Evolutionary conservation across 805 yeast species (phyloP), one percentile per base, ranked within the genome.

Genomic region (Sugiyamaella boreocaroliniensis): DNA sequence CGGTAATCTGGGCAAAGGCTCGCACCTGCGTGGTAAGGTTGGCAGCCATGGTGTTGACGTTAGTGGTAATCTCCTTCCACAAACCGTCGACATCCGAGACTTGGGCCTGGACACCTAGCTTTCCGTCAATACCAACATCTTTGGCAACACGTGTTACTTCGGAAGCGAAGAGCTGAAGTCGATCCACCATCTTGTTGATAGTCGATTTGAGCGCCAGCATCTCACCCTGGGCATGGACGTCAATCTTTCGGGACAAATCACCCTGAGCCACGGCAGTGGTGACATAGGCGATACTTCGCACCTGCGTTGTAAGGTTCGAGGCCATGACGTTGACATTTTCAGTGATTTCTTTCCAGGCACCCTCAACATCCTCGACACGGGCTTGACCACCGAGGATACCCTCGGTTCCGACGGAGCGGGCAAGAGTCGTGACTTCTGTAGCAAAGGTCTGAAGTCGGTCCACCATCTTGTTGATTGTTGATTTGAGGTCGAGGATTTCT

Each of bases 11-110:
- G 40, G 95, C 95, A 72, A 88, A 88, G 0, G 95, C 96, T 69
- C 96, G 79, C 64, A 88, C 96, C 71, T 88, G 96, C 1, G 95
- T 84, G 0, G 96, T 88, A 66, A 88, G 78, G 67, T 88, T 88
- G n/a, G 92, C 82, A 49, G 96, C 96, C 96, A 88, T 88, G 20
- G 92, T 87, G 65, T 88, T 88, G 58, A 88, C 96, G 69, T 88
- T 88, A 16, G 93, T 86, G 26, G 95, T 88, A 63, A 88, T 88
- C 62, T 86, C 95, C 64, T 85, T 87, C 96, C 96, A 88, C 55
- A 87, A 71, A 1, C 96, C 96, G 68, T 87, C 95, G 19, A 88
- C 95, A 71, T 88, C 96, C 50, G 82, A 79, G 26, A 88, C 95
- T 65, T 88, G 93, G 7, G 96, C 95, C 65, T 87, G 95, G 47